Percentiles rank a stretch among this genome's conserved stretches.
These are phyloP conservation scores for Biscogniauxia mediterranea DNA, from an alignment of 2,329 filamentous ascomycete genomes.

Conservation along the genomic window DNA sequence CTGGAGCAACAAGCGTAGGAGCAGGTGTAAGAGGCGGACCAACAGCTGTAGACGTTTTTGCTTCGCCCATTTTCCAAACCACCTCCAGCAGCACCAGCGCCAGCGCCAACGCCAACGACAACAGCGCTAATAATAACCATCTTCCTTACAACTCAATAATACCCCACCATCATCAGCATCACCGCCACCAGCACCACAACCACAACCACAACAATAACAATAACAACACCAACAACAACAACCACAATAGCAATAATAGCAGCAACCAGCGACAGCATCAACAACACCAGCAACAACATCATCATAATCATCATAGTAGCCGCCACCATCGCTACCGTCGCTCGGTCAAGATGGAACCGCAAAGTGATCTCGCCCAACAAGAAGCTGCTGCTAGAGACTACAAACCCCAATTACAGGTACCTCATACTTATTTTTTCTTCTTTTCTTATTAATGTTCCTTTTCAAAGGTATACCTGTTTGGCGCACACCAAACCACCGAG, in stretches of 20 bases:
- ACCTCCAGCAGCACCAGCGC: conserved; percentile 21
- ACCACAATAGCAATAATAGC: conserved; percentile 13
- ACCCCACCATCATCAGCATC: conserved; percentile 25
- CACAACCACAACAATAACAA: conserved; percentile 16
- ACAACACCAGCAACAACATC: conserved; percentile 12
- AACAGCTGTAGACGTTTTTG: conserved; percentile 23
- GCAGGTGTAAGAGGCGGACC: conserved; percentile 19
- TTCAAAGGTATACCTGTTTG: too few relatives aligned
- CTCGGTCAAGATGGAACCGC: conserved; percentile 39
- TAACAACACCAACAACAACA: conserved; percentile 6
- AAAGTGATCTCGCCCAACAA: conserved; percentile 53
- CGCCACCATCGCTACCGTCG: conserved; percentile 10
- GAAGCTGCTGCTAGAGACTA: conserved; percentile 60
- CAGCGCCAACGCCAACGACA: conserved; percentile 16
- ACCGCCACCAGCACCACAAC: conserved; percentile 12
- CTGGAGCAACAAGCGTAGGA: conserved; percentile 10
- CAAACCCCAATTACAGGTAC: conserved; percentile 55
- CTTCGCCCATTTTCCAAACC: conserved; percentile 24
- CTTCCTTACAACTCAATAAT: conserved; percentile 21
- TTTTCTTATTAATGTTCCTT: conserved; percentile 14
- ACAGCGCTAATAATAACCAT: conserved; percentile 18
- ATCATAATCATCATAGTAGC: conserved; percentile 7
- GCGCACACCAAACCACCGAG: too few relatives aligned
- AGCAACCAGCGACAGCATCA: conserved; percentile 11
- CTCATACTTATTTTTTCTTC: conserved; percentile 25